phyloP scores from a whole-genome alignment of 108 stramenopile genomes.

The Skeletonema grethae region DNA sequence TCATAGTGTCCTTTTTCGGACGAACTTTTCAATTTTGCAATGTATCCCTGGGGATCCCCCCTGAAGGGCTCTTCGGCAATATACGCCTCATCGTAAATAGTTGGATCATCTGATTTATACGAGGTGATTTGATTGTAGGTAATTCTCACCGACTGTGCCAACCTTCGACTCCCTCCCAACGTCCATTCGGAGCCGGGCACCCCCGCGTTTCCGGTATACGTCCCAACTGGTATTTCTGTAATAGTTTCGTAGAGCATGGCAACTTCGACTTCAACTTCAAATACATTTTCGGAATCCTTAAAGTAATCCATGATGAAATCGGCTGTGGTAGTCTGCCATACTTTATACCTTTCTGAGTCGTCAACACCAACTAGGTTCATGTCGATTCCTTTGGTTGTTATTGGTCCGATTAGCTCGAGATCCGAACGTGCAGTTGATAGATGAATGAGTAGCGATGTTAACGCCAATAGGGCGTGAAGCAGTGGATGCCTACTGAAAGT shows the following conservation, averaged over 20 bases:
- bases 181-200: not conserved
- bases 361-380: not conserved
- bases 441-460: too few species aligned
- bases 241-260: not conserved
- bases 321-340: not conserved
- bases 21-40: not conserved
- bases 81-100: not conserved
- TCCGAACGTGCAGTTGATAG: not conserved
- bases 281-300: not conserved
- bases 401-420: not conserved
- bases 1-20: not conserved
- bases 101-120: slow-evolving; percentile 1
- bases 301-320: slow-evolving; percentile 3
- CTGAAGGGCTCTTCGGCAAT: not conserved
- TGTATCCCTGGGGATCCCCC: not conserved
- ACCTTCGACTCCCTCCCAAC: too few species aligned
- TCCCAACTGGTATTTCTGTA: not conserved
- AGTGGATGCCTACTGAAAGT: too few species aligned
- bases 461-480: too few species aligned
- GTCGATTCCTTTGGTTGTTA: not conserved
- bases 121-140: slow-evolving; percentile 22
- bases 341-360: not conserved
- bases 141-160: slow-evolving; percentile 1
- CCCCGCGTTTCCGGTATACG: not conserved
- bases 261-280: not conserved